These are phyloP conservation scores for Fusarium praegraminearum DNA, from an alignment of 2,329 filamentous ascomycete species.

Conservation along the genomic window DNA sequence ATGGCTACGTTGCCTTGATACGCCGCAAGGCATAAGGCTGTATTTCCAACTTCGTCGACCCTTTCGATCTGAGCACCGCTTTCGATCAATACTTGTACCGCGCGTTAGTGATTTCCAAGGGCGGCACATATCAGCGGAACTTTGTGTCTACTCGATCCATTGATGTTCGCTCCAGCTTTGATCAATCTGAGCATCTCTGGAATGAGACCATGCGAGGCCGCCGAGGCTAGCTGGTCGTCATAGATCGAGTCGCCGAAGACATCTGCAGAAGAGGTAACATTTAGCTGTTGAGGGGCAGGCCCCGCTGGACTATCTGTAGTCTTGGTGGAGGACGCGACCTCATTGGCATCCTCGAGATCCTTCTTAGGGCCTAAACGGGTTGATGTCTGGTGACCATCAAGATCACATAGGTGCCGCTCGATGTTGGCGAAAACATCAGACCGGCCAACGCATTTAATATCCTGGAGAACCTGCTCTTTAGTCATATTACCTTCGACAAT, in stretches of 20 bases:
- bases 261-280: not conserved
- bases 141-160: not conserved
- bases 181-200: not conserved
- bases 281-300: no score
- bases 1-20: fast-evolving
- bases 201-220: not conserved
- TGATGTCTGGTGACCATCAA: no score
- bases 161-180: not conserved
- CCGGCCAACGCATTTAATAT: no score
- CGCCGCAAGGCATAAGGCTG: not conserved
- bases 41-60: fast-evolving
- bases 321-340: no score
- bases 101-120: fast-evolving
- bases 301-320: no score
- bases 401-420: no score
- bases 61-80: not conserved
- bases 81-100: not conserved
- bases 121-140: not conserved
- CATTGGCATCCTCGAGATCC: no score
- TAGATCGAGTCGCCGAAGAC: fast-evolving
- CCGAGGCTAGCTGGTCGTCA: not conserved
- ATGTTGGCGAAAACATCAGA: no score
- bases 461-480: no score
- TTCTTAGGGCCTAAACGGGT: no score
- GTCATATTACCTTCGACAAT: not conserved